Percentiles rank a stretch among this genome's conserved stretches.
Conservation (phyloP, 2,329 filamentous ascomycete species). For the Colletotrichum sp. region DNA sequence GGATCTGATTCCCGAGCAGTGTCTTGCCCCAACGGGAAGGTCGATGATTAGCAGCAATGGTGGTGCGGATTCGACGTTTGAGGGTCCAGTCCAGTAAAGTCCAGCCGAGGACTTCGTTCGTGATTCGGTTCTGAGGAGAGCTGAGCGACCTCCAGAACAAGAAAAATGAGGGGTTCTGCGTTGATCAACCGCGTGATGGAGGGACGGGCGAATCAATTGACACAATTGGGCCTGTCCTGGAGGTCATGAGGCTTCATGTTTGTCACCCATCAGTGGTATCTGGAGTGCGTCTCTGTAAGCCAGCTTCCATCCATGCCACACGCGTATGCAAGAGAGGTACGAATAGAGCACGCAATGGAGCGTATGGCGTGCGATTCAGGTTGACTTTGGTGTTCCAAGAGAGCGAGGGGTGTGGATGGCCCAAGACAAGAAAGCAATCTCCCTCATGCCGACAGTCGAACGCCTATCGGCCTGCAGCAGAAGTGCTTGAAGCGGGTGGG, state of each 20-base stretch:
- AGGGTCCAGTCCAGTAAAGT: background rate
- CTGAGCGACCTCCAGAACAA: background rate
- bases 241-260: slow-evolving; percentile 10
- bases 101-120: background rate
- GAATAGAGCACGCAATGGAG: background rate
- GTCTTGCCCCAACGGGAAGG: slow-evolving; percentile 13
- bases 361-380: background rate
- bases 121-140: background rate
- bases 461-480: background rate
- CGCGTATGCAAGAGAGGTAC: background rate
- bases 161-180: background rate
- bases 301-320: background rate
- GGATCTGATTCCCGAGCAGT: background rate
- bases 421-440: background rate
- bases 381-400: background rate
- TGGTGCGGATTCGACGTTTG: background rate
- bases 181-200: background rate
- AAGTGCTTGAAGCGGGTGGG: background rate
- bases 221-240: background rate
- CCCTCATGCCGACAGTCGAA: background rate
- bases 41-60: background rate
- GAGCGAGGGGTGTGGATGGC: background rate
- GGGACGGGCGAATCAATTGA: background rate
- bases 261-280: background rate
- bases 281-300: background rate